phyloP scores from a whole-genome alignment of 2,329 filamentous ascomycete species.

The Phaeosphaeriaceae sp. region DNA sequence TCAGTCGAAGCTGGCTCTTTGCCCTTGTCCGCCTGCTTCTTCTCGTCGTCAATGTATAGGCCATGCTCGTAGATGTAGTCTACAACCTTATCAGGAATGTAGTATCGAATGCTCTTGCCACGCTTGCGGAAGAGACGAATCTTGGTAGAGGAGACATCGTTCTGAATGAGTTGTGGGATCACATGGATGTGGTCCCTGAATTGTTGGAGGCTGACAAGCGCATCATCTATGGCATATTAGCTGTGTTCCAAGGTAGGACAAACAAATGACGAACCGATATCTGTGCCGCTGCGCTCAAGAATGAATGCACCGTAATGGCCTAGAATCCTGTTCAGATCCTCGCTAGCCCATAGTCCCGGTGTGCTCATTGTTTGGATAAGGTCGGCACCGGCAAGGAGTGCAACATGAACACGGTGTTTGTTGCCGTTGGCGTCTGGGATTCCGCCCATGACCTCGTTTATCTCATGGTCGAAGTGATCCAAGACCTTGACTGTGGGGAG shows the following conservation, averaged over 20 bases:
- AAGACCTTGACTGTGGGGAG: conserved; percentile 87
- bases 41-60: conserved; percentile 48
- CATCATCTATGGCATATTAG: conserved; percentile 66
- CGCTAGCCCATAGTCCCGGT: conserved; percentile 74
- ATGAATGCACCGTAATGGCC: conserved; percentile 83
- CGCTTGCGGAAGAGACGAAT: conserved; percentile 72
- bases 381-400: conserved; percentile 75
- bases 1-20: conserved; percentile 36
- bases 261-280: conserved; percentile 60
- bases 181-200: conserved; percentile 89
- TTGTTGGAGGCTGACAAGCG: conserved; percentile 77
- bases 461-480: conserved; percentile 89
- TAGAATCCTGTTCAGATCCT: conserved; percentile 87
- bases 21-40: conserved; percentile 44
- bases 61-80: conserved; percentile 50
- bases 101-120: conserved; percentile 51
- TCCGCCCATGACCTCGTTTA: conserved; percentile 79
- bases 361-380: conserved; percentile 60
- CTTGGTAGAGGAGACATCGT: conserved; percentile 82
- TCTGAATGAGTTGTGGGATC: conserved; percentile 86
- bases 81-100: conserved; percentile 48
- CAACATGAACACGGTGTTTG: conserved; percentile 73
- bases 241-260: neutral
- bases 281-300: conserved; percentile 85
- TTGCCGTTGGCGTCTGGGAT: conserved; percentile 71